A percentile compares a stretch with the other conserved stretches of the same genome.
These are phyloP conservation scores for Basidioascus undulatus DNA, from an alignment of 768 basidiomycete genomes.

Conservation along the genomic window DNA sequence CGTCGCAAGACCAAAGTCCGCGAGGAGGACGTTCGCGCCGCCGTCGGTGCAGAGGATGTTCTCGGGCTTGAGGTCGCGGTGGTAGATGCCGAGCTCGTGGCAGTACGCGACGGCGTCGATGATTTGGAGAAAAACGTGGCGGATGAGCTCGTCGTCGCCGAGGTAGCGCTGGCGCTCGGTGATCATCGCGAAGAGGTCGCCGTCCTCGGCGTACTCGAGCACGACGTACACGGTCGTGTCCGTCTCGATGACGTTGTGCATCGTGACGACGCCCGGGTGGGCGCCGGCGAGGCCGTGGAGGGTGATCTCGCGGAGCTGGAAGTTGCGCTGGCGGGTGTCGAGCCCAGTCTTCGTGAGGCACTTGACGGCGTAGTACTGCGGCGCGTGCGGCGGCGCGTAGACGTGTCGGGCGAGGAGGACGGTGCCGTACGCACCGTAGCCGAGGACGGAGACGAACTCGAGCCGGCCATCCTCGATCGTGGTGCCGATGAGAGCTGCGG, in stretches of 20 bases:
- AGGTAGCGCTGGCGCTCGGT: slow-evolving; percentile 22
- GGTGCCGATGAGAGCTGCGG: slow-evolving; percentile 40
- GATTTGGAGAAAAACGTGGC: slow-evolving; percentile 73
- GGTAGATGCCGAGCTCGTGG: slow-evolving; percentile 75
- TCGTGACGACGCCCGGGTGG: slow-evolving; percentile 35
- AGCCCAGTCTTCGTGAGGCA: slow-evolving; percentile 38
- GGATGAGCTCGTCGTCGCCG: slow-evolving; percentile 41
- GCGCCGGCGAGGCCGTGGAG: slow-evolving; percentile 23
- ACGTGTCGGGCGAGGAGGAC: slow-evolving; percentile 68
- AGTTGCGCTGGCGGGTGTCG: slow-evolving; percentile 36
- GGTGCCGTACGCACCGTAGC: slow-evolving; percentile 82
- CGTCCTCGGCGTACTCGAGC: slow-evolving; percentile 76
- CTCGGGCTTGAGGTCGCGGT: slow-evolving; percentile 93
- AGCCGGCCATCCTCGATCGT: slow-evolving; percentile 60
- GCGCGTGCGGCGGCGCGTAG: slow-evolving; percentile 20
- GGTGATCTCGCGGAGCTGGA: slow-evolving; percentile 43
- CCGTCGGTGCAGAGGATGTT: slow-evolving; percentile 53
- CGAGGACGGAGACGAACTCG: slow-evolving; percentile 64
- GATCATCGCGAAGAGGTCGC: slow-evolving; percentile 83
- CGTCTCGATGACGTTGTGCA: slow-evolving; percentile 40
- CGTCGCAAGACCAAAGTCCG: slow-evolving; percentile 85
- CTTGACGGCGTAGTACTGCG: slow-evolving; percentile 60
- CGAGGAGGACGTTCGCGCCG: slow-evolving; percentile 50
- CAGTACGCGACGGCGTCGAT: slow-evolving; percentile 83
- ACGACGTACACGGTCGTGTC: slow-evolving; percentile 43